phyloP scores from a whole-genome alignment of 805 yeast species.

The Pichia eremophila region DNA sequence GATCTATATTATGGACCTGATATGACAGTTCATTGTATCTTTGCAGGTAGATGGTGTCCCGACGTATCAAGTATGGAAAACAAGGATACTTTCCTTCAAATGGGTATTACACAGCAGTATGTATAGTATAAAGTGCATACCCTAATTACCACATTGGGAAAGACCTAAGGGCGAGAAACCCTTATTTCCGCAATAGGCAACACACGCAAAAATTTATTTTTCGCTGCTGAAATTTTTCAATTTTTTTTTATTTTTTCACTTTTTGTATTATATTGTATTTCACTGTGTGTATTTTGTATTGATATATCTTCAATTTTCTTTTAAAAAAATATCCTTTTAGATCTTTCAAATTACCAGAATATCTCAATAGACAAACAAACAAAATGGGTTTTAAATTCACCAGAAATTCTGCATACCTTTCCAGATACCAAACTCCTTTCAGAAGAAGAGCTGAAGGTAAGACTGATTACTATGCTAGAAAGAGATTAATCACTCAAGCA shows the following conservation, averaged over 20 bases:
- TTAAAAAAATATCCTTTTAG: background rate
- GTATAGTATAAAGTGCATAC: background rate
- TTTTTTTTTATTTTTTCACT: background rate
- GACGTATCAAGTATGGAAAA: conserved; percentile 3
- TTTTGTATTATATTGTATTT: no score
- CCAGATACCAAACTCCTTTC: conserved; percentile 99
- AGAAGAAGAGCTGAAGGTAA: conserved; percentile 99
- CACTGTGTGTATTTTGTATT: background rate
- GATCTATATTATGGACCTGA: conserved; percentile 65
- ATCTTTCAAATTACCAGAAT: no score
- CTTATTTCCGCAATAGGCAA: background rate
- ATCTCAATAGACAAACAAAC: background rate
- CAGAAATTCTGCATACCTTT: conserved; percentile 91
- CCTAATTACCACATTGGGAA: background rate
- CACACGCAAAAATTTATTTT: background rate
- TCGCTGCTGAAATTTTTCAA: background rate
- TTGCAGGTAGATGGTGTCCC: conserved; percentile 35
- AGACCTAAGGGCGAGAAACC: background rate
- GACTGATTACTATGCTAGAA: conserved; percentile 99
- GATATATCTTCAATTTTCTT: background rate
- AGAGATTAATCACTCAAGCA: conserved; percentile 99
- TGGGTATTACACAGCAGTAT: conserved; percentile 24
- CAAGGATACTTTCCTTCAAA: conserved; percentile 17
- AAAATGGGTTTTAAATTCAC: conserved; percentile 70
- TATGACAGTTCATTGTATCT: conserved; percentile 81